Base-by-base conservation (phyloP, 139 green algal genomes). In the Parachlorella kessleri region DNA sequence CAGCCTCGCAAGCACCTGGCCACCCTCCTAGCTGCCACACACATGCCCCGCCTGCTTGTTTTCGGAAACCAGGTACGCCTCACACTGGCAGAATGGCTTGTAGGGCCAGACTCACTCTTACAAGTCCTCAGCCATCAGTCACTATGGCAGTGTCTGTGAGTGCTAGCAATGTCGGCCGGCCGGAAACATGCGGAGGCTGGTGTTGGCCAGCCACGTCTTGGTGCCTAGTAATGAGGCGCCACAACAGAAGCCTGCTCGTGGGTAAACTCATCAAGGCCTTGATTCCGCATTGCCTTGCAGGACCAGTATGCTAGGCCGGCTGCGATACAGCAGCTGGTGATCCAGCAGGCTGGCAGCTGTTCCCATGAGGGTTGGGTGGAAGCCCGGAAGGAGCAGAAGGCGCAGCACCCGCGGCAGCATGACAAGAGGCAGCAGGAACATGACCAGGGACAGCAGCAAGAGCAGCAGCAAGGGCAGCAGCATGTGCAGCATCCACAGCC, bases 261-360 rank as follows among this genome's bases (percentile, higher is more conserved):
- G n/a, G n/a, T n/a, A n/a, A n/a, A n/a, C n/a, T n/a, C n/a, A n/a
- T n/a, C n/a, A n/a, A n/a, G n/a, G n/a, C 48, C 48, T 59, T 59
- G 48, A 18, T 59, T 59, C 48, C 48, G 48, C 21, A 18, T 18
- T 8, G 74, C 55, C 18, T 55, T 32, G 48, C 24, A 76, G 30
- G 76, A 81, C 59, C 76, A 81, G 35, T 81, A 67, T 54, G 72
- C 65, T 24, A 80, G 72, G 21, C 9, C 28, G 30, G 53, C 38
- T n/a, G 21, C 21, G 9, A n/a, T 80, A n/a, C 26, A 72, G 48
- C 42, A 48, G 69, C 26, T 32, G n/a, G 42, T 80, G 21, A 41
- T 41, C 14, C 14, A 59, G 48, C 48, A 59, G 14, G 48, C 48
- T 59, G 48, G 48, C 14, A 14, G 21, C 48, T 14, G 14, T 18